These are phyloP conservation scores for Calonectria hawksworthii DNA, from an alignment of 2,329 filamentous ascomycete genomes.

Conservation along the genomic window DNA sequence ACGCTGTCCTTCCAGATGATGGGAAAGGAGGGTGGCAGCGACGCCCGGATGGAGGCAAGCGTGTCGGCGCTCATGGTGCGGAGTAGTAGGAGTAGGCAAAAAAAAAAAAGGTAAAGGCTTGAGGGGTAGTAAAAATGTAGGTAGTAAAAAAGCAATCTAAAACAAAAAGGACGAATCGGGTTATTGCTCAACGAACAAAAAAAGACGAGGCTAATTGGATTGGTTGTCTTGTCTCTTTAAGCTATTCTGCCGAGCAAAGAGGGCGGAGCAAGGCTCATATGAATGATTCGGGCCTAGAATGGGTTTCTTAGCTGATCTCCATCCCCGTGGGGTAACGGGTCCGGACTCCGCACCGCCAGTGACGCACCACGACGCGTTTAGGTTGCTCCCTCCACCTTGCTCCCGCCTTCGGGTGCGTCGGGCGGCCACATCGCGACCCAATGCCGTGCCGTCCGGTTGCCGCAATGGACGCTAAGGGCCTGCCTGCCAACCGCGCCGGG, in stretches of 20 bases:
- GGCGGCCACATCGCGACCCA: conserved; percentile 22
- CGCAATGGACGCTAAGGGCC: neutral
- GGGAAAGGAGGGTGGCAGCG: conserved; percentile 33
- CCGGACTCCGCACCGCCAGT: conserved; percentile 10
- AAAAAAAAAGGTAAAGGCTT: neutral
- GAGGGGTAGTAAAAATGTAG: neutral
- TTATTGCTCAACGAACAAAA: neutral
- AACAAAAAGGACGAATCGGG: conserved; percentile 15
- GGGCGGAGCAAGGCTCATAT: conserved; percentile 8
- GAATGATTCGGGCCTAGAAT: neutral
- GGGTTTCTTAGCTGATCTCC: neutral
- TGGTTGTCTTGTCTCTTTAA: conserved; percentile 16
- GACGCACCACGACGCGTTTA: neutral
- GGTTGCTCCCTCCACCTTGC: conserved; percentile 20
- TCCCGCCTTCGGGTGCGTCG: conserved; percentile 23
- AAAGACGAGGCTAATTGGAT: neutral
- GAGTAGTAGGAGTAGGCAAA: neutral
- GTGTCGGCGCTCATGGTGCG: conserved; percentile 19
- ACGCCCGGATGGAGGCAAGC: conserved; percentile 11
- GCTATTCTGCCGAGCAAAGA: neutral
- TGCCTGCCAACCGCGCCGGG: too few relatives aligned
- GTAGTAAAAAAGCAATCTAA: neutral
- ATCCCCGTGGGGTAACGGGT: conserved; percentile 22
- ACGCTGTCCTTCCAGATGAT: conserved; percentile 42
- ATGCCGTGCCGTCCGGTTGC: neutral